A percentile compares a stretch with the other conserved stretches of the same genome.
Evolutionary conservation across 176 grass and related monocot species (phyloP).

Genomic region (Rhipidocladum racemiflorum): DNA sequence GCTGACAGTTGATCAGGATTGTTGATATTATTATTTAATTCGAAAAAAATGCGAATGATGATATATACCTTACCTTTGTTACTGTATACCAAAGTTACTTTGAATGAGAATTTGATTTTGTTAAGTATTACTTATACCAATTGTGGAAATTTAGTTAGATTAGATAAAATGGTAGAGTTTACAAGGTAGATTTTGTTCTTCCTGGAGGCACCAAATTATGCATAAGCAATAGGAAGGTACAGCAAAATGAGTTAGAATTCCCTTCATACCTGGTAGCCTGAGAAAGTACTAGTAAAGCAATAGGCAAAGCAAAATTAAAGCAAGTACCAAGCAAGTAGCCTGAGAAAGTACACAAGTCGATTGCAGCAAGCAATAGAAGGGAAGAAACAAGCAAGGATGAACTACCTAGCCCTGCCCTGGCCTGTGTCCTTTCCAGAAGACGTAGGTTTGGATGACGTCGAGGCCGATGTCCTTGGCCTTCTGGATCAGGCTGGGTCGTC

Average conservation of each 20-base stretch:
- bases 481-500: too few species aligned
- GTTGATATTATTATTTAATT: background rate
- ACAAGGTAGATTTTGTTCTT: conserved; percentile 5
- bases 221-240: background rate
- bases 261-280: background rate
- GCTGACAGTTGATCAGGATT: background rate
- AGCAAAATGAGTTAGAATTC: background rate
- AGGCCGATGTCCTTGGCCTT: too few species aligned
- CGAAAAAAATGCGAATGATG: background rate
- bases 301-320: too few species aligned
- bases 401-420: too few species aligned
- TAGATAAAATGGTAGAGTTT: background rate
- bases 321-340: too few species aligned
- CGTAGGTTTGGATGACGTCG: too few species aligned
- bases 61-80: background rate
- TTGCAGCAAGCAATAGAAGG: too few species aligned
- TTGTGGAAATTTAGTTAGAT: background rate
- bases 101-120: background rate
- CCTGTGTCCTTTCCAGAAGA: too few species aligned
- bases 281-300: conserved; percentile 8
- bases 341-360: too few species aligned
- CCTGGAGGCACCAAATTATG: background rate
- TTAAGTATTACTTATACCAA: background rate
- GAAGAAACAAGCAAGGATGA: too few species aligned
- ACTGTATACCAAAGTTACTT: background rate